A percentile compares a stretch with the other conserved stretches of the same genome.
Evolutionary conservation across 805 yeast species (phyloP).

Genomic region (Yamadazyma akitaensis): DNA sequence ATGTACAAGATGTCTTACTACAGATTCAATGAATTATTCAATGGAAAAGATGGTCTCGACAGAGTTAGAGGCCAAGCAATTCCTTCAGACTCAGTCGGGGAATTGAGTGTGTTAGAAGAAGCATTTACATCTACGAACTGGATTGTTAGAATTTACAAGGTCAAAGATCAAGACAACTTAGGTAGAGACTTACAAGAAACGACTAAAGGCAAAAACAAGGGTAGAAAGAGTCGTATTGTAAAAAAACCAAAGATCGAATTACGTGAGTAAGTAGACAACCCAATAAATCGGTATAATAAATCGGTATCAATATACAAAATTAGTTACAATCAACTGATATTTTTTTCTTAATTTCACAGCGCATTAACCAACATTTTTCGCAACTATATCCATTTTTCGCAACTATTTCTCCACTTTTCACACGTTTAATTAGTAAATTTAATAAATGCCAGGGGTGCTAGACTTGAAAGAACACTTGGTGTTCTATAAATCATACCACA

Average conservation of each 20-base stretch:
- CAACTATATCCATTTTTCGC: not conserved
- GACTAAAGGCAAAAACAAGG: constrained; percentile 24
- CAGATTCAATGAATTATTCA: constrained; percentile 71
- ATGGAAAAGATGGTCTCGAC: constrained; percentile 64
- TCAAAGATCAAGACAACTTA: constrained; percentile 80
- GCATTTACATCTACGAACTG: constrained; percentile 95
- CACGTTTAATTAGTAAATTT: not conserved
- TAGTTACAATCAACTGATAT: too few species aligned
- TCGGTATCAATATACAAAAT: not conserved
- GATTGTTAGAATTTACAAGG: constrained; percentile 92
- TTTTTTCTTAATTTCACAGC: not conserved
- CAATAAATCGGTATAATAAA: not conserved
- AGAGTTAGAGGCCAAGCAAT: constrained; percentile 86
- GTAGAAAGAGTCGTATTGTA: constrained; percentile 34
- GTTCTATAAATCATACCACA: constrained; percentile 49
- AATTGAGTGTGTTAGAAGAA: constrained; percentile 81
- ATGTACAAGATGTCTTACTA: constrained; percentile 95
- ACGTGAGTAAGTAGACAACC: constrained; percentile 30
- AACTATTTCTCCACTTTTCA: constrained; percentile 3
- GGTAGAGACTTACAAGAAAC: constrained; percentile 59
- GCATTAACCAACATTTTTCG: not conserved
- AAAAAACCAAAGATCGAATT: constrained; percentile 56
- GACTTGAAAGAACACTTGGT: constrained; percentile 38
- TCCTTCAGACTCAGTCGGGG: constrained; percentile 43
- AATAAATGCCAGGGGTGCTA: constrained; percentile 28